These are phyloP conservation scores for Trichoderma simmonsii DNA, from an alignment of 2,329 filamentous ascomycete species.

Conservation along the genomic window DNA sequence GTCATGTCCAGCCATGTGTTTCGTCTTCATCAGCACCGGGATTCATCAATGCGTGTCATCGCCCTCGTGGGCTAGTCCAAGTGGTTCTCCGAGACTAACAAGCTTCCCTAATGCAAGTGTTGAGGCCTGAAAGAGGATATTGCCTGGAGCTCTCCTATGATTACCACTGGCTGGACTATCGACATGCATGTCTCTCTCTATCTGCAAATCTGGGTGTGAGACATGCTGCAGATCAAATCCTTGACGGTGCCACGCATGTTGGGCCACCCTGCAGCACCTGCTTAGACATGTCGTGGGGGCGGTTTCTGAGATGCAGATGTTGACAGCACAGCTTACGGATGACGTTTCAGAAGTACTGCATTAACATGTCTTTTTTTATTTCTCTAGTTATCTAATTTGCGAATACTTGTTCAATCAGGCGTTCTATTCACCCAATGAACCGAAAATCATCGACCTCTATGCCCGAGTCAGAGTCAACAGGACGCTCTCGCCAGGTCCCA, in stretches of 20 bases:
- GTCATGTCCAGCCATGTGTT: not conserved
- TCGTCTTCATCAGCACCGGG: not conserved
- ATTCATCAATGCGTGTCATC: not conserved
- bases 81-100: not conserved
- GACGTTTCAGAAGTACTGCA: not conserved
- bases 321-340: constrained; percentile 5
- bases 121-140: constrained; percentile 11
- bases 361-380: not conserved
- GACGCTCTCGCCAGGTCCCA: constrained; percentile 18
- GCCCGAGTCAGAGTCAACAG: constrained; percentile 15
- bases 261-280: not conserved
- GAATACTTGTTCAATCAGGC: not conserved
- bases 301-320: not conserved
- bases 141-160: not conserved
- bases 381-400: not conserved
- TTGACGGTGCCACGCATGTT: constrained; percentile 11
- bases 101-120: constrained; percentile 9
- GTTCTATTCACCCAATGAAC: not conserved
- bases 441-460: not conserved
- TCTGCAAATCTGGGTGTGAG: not conserved
- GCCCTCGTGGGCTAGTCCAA: not conserved
- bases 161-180: not conserved
- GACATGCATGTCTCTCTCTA: not conserved
- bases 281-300: not conserved
- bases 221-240: not conserved